Percentiles rank a stretch among this genome's conserved stretches.
Evolutionary conservation across 2,329 filamentous ascomycete genomes (phyloP).

Genomic region (Cercospora brassicicola): DNA sequence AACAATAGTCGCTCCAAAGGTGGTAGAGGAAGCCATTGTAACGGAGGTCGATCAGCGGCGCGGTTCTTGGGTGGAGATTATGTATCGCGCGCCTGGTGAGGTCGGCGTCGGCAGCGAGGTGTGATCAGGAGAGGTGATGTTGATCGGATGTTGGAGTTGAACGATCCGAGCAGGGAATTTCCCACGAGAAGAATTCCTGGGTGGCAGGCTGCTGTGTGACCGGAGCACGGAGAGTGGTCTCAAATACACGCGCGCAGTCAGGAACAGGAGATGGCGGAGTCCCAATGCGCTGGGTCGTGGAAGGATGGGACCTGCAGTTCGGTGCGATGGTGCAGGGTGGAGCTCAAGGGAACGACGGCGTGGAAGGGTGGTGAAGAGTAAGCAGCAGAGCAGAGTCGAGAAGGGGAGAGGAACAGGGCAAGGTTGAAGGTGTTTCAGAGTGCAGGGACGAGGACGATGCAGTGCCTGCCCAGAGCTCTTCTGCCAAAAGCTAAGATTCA

Average conservation of each 20-base stretch:
- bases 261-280: neutral
- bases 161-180: slow-evolving; percentile 13
- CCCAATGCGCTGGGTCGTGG: neutral
- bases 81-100: neutral
- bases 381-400: neutral
- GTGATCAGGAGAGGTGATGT: neutral
- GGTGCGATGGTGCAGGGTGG: neutral
- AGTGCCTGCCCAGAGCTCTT: neutral
- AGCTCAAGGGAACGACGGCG: neutral
- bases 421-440: neutral
- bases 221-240: neutral
- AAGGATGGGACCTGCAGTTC: neutral
- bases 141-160: slow-evolving; percentile 7
- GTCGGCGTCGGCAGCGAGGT: neutral
- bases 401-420: neutral
- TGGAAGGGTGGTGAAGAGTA: neutral
- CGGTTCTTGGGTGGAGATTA: neutral
- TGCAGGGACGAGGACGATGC: neutral
- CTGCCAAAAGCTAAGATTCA: neutral
- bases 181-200: neutral
- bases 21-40: slow-evolving; percentile 30
- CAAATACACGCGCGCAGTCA: neutral
- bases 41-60: neutral
- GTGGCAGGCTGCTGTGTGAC: neutral
- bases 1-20: slow-evolving; percentile 48